Evolutionary conservation across 1,139 yeast genomes (phyloP), one percentile per base, ranked within the genome.

Genomic region (Eremothecium coryli): DNA sequence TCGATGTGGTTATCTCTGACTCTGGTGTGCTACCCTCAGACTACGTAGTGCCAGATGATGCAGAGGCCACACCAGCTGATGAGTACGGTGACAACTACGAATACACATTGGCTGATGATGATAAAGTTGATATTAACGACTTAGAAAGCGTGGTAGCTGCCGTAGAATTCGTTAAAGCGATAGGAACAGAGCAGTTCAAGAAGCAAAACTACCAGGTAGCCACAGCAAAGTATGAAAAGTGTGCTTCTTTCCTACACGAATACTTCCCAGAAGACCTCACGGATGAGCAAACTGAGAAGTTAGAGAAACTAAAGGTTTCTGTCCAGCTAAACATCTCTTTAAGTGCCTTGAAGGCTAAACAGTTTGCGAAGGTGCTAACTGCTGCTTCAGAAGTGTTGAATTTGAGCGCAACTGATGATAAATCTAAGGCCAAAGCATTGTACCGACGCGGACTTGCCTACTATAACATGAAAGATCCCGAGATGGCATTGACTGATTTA

Each of bases 21-120:
- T 78, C 85, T 65, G 96, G 96, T 25, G 77, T 76, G 47, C 62
- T 84, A 42, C 74, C 84, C 8, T 63, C 61, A 8, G 86, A 77
- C 42, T 75, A 72, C 45, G 45, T 62, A 21, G 51, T 60, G 43
- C 57, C 63, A 30, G 56, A 61, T 12, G 84, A 77, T 46, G 58
- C 59, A 2, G 62, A 57, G 35, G 44, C 41, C n/a, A 48, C 60
- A 4, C 56, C 58, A 17, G 48, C 51, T 2, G 95, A 84, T 52
- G 88, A 82, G 13, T 79, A 85, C 17, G 96, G 95, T 13, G 97
- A 88, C 54, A 61, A 67, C 24, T 86, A 78, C 55, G 96, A 84
- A 54, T 93, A 79, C 35, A 67, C 68, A 15, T 66, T 88, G 39
- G 78, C 73, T 29, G 94, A 82, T 54, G 88, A 85, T 50, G 76